Conservation (phyloP, 2,329 filamentous ascomycete species). For the Pestalotiopsis fici region DNA sequence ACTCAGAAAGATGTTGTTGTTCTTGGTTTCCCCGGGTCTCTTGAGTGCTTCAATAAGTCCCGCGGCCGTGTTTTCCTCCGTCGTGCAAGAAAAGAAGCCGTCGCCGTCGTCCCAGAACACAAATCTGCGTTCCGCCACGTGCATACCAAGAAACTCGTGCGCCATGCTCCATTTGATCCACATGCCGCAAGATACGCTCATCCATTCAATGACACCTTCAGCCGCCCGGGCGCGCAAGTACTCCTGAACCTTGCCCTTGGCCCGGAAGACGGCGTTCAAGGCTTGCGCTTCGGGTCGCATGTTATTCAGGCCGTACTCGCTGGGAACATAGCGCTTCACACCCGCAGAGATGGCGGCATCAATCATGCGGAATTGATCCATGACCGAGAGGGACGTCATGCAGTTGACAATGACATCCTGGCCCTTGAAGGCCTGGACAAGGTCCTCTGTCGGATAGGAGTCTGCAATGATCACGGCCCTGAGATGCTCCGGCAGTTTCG, state of each 20-base stretch:
- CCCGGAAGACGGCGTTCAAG: conserved; percentile 23
- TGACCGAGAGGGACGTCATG: conserved; percentile 32
- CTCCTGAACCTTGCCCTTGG: conserved; percentile 28
- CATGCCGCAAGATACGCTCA: conserved; percentile 26
- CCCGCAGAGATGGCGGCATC: conserved; percentile 56
- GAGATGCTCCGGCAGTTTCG: conserved; percentile 17
- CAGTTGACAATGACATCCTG: conserved; percentile 40
- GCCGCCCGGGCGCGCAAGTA: conserved; percentile 24
- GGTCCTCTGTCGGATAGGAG: conserved; percentile 24
- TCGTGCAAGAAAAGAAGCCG: conserved; percentile 31
- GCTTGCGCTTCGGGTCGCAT: conserved; percentile 23
- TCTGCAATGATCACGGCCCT: conserved; percentile 26
- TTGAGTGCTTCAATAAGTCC: conserved; percentile 28
- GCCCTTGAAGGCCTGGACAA: conserved; percentile 22
- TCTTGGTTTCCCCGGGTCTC: conserved; percentile 31
- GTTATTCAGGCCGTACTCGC: conserved; percentile 48
- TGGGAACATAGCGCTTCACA: conserved; percentile 56
- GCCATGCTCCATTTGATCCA: conserved; percentile 29
- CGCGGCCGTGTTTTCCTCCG: conserved; percentile 34
- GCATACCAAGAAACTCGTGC: conserved; percentile 27
- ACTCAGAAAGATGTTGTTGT: conserved; percentile 30
- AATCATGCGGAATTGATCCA: conserved; percentile 50
- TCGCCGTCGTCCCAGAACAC: conserved; percentile 34
- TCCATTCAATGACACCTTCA: conserved; percentile 30
- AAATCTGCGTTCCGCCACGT: conserved; percentile 19